Evolutionary conservation across 306 rosid genomes (phyloP).

Genomic region (barrel medic (Medicago truncatula)): DNA sequence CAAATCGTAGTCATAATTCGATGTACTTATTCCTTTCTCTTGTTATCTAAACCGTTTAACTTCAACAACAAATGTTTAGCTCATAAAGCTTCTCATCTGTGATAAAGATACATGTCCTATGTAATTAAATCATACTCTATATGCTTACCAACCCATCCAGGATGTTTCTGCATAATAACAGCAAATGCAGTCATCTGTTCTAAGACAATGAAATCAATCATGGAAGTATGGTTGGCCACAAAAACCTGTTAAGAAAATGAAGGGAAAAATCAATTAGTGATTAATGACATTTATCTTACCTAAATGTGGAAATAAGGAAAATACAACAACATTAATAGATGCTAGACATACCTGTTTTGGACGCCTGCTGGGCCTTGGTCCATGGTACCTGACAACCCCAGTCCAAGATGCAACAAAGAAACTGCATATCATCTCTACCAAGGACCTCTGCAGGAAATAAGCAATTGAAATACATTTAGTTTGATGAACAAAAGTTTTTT

Average conservation of each 20-base stretch:
- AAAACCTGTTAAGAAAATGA: constrained; percentile 72
- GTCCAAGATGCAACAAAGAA: constrained; percentile 99
- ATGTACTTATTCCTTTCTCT: not conserved
- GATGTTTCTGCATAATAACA: constrained; percentile 98
- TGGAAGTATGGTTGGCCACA: constrained; percentile 95
- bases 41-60: not conserved
- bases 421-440: constrained; percentile 96
- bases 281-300: constrained; percentile 20
- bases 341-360: constrained; percentile 74
- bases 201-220: constrained; percentile 95
- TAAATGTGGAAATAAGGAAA: constrained; percentile 20
- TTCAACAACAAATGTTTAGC: not conserved
- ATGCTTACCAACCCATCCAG: constrained; percentile 98
- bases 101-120: not conserved
- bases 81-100: constrained; percentile 19
- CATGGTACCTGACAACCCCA: constrained; percentile 97
- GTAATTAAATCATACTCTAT: constrained; percentile 8
- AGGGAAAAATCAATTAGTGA: constrained; percentile 31
- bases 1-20: too few relatives aligned
- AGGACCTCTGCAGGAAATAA: constrained; percentile 64
- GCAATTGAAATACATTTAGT: constrained; percentile 20
- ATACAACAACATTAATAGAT: constrained; percentile 11
- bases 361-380: constrained; percentile 92
- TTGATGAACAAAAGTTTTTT: constrained; percentile 19
- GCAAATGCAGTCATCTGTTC: constrained; percentile 99